Evolutionary conservation across 441 rosid genomes (phyloP), one percentile per base, ranked within the genome.

Genomic region (California macrophylla): DNA sequence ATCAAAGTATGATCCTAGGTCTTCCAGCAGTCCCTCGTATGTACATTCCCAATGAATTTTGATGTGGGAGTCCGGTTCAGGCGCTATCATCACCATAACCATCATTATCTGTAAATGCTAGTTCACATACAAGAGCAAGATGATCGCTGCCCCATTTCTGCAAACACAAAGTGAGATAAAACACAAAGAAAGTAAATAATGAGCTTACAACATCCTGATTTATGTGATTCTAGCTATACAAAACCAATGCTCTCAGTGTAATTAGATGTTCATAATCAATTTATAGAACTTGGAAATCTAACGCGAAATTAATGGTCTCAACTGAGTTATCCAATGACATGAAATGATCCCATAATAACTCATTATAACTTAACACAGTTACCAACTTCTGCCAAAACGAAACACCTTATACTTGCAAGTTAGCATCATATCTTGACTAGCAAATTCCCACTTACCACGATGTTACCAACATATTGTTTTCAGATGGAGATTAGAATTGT

Each of bases 131-230:
- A 66, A 94, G 87, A 64, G 97, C 96, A 60, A 94, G 98, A 81
- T 94, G 98, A 78, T 94, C 96, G 30, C 97, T 94, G 74, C 97
- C 97, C 90, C 90, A 94, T 73, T 80, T 87, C 98, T 94, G 86
- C 85, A 75, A 67, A 68, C 64, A 65, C 67, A 64, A 30, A 30
- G 13, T 56, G 62, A 64, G 34, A 30, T 32, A 24, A 3, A 64
- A 13, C 8, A 42, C 16, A 42, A 15, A 13, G 18, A 15, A 42
- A n/a, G 18, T 42, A 15, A 15, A 42, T 40, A 13, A 42, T 42
- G 52, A 42, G 52, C 5, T 42, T 13, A 15, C 16, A 15, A 42
- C 52, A 42, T 12, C n/a, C 52, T 18, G 0, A 15, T 42, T 42
- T 3, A 42, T 42, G 50, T 42, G 50, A 13, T 42, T 12, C n/a